Evolutionary conservation across 768 basidiomycete species (phyloP), one percentile per base, ranked within the genome.

Genomic region (Amanita rubescens): DNA sequence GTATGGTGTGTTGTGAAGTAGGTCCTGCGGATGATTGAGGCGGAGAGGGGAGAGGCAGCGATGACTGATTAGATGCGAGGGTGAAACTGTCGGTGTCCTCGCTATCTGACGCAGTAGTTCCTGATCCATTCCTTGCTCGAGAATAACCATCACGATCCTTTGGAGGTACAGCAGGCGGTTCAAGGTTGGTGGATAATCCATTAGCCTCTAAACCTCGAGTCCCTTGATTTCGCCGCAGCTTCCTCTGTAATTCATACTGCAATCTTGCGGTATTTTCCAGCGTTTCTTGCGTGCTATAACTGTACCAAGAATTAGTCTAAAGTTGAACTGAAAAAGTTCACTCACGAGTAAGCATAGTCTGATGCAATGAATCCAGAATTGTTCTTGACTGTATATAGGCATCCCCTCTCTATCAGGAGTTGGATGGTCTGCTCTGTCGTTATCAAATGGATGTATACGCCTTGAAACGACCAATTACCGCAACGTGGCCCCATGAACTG

Each of bases 331-430:
- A 17, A 35, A 12, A 52, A 38, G 51, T 42, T 33, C 43, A 76
- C 85, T 55, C 63, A 89, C 81, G 88, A 90, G 66, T 90, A 96
- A 14, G 94, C 91, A 67, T 94, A 96, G 69, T 97, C 94, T 0
- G 85, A 84, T 9, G 94, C 86, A 9, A 89, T 90, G 65, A 93
- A 96, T 0, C 93, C 93, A 57, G 90, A 83, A 55, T 93, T 92
- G 65, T 97, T 97, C 58, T 86, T 80, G 19, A 84, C 85, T 24
- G 80, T 72, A 65, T 82, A 90, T 62, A 86, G 85, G 62, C 91
- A 94, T 0, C 94, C 93, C 55, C 89, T 77, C 65, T 94, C 90
- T 55, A 97, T 89, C 44, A 97, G 75, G 14, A 93, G 69, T 68
- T 89, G 89, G 5, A 95, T 85, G 41, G 91, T 79, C 81, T 91